Evolutionary conservation across 2,329 filamentous ascomycete species (phyloP), one percentile per base, ranked within the genome.

Genomic region (Coniochaeta prunicola): DNA sequence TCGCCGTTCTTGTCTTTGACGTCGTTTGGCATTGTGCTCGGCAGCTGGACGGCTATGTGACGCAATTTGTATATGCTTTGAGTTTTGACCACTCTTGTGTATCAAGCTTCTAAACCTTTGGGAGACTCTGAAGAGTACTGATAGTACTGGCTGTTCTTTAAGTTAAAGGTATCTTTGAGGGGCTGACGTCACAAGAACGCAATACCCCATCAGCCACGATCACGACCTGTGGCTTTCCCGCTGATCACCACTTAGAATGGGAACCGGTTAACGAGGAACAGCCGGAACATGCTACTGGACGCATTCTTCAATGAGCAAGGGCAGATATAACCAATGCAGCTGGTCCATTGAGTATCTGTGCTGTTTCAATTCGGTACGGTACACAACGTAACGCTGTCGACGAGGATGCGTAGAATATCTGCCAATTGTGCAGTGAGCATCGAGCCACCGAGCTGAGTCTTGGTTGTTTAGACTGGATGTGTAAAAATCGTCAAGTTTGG

Each of bases 1-100:
- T 75, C 65, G 59, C 67, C 69, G 45, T 71, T 64, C 61, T 74
- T 76, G 34, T 74, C 74, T 38, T 66, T 66, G 56, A 67, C 19
- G 21, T 63, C 58, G 24, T 56, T 28, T 2, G 66, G 57, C 65
- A 69, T 69, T 38, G 10, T 63, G 10, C 30, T 34, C n/a, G 26
- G 13, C 4, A 24, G 48, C 8, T 53, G 48, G 19, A 15, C 34
- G 42, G 15, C 42, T 48, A 12, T 24, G 33, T 36, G 3, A 13
- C 15, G 33, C 12, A 13, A 3, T 36, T 36, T 36, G 4, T 4
- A 13, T 36, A 36, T n/a, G n/a, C n/a, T n/a, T n/a, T n/a, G n/a
- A n/a, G n/a, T 6, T 36, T 36, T 7, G 33, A 13, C 15, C 33
- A 36, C 12, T 13, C 15, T 36, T 7, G 33, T 13, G 15, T 36